Evolutionary conservation across 768 basidiomycete species (phyloP), one percentile per base, ranked within the genome.

Genomic region (Symmetrospora coprosmae): DNA sequence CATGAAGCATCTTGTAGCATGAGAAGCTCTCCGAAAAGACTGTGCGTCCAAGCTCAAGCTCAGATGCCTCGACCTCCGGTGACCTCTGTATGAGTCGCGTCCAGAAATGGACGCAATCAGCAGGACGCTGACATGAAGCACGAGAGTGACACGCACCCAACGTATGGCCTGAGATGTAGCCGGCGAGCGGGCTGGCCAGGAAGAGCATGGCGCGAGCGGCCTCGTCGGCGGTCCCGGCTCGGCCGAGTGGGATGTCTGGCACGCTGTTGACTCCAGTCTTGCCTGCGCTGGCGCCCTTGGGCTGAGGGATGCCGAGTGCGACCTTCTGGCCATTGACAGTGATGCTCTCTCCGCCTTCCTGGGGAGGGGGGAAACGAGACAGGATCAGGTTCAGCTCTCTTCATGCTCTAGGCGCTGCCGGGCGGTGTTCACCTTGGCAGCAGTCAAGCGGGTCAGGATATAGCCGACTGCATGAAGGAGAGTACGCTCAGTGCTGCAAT

Each of bases 291-390:
- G 40, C 31, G 19, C 31, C 63, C 60, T 72, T 75, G 2, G 76
- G 79, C 16, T 76, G 76, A 2, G 87, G 87, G 60, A 89, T 81
- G 61, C 87, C 87, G 8, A 89, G 76, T 7, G 84, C 80, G 63
- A 89, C 84, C 70, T 83, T 82, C 78, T 87, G 84, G 3, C 87
- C 87, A 63, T 81, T 81, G 48, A 88, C 82, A 70, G 83, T 81
- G 70, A 89, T 86, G 45, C 77, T 76, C 50, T 71, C 82, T 40
- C 87, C 87, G 1, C 75, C 78, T 67, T 87, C 87, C 55, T 58
- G 37, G 11, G 27, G 27, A 35, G n/a, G 23, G 6, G n/a, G n/a
- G n/a, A n/a, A n/a, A n/a, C n/a, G n/a, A n/a, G n/a, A n/a, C n/a
- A n/a, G n/a, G n/a, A n/a, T n/a, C n/a, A n/a, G n/a, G n/a, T n/a